These are phyloP conservation scores for Solanum hybrid DNA, from an alignment of 305 asterid genomes.

Conservation along the genomic window DNA sequence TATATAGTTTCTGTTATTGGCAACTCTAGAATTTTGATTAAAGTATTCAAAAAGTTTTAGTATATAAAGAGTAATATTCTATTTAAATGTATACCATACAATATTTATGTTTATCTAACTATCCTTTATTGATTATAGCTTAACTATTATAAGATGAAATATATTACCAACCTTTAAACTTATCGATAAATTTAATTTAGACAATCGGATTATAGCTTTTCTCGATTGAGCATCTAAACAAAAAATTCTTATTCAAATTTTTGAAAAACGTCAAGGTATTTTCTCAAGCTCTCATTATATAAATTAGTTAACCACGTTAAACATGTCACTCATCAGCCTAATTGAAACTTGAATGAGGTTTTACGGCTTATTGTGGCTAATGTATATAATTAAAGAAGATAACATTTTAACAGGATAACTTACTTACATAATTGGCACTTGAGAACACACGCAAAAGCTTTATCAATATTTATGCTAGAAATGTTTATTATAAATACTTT, in stretches of 20 bases:
- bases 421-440: no score
- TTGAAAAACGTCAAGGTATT: background rate
- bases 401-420: background rate
- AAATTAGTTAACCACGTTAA: no score
- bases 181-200: no score
- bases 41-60: background rate
- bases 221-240: background rate
- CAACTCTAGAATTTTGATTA: background rate
- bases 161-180: background rate
- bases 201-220: background rate
- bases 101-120: background rate
- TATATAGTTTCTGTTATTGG: background rate
- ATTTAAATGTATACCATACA: background rate
- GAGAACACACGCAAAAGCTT: background rate
- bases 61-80: no score
- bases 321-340: background rate
- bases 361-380: background rate
- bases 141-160: background rate
- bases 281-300: background rate
- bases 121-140: background rate
- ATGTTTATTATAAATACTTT: background rate
- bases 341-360: background rate
- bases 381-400: no score
- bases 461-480: background rate
- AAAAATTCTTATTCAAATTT: no score